Evolutionary conservation across 176 grass and related monocot species (phyloP).

Genomic region (Oryza punctata): DNA sequence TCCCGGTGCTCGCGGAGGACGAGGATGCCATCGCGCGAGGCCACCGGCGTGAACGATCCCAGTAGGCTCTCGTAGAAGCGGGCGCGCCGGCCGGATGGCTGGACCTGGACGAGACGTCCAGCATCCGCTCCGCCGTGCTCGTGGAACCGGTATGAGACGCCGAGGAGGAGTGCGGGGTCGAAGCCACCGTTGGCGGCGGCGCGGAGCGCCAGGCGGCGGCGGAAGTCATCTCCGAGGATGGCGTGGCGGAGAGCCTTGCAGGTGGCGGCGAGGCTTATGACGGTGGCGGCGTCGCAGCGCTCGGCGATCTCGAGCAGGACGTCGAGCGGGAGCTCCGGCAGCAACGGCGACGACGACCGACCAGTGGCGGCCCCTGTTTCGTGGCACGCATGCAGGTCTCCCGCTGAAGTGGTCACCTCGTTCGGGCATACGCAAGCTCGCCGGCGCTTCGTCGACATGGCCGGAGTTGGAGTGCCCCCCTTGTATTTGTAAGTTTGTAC

Average conservation of each 20-base stretch:
- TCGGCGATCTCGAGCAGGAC: conserved; percentile 18
- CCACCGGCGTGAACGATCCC: not conserved
- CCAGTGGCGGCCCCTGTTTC: too few species aligned
- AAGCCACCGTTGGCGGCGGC: not conserved
- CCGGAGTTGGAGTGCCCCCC: too few species aligned
- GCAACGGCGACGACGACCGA: too few species aligned
- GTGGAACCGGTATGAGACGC: conserved; percentile 2
- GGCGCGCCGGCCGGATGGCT: not conserved
- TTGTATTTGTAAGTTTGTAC: too few species aligned
- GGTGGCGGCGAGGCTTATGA: conserved; percentile 23
- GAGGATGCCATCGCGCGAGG: not conserved
- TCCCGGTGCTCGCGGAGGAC: too few species aligned
- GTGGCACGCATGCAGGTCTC: too few species aligned
- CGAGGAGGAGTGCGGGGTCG: not conserved
- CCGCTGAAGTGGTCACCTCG: too few species aligned
- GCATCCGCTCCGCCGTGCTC: not conserved
- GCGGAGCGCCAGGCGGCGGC: too few species aligned
- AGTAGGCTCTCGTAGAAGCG: conserved; percentile 1
- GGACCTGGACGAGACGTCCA: not conserved
- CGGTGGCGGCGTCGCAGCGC: not conserved
- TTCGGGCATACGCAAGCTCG: too few species aligned
- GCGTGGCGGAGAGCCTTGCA: conserved; percentile 13
- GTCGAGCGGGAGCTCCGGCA: not conserved
- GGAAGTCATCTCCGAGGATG: conserved; percentile 19
- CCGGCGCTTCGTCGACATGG: too few species aligned